These are phyloP conservation scores for Pterula multifida DNA, from an alignment of 1,284 basidiomycete species.

Conservation along the genomic window DNA sequence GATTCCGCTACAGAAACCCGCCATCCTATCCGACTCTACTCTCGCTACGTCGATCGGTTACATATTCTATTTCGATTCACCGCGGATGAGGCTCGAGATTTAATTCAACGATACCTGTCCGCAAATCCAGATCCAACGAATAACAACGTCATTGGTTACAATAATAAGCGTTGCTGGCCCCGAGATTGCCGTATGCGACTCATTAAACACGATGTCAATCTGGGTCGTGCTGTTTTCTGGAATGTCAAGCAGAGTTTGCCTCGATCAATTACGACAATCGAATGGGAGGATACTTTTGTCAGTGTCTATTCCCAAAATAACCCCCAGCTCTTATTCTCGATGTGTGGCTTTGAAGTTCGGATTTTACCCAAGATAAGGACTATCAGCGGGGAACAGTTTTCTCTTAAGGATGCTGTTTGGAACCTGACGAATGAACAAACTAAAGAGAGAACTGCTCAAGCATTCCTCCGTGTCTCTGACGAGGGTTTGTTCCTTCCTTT, in stretches of 20 bases:
- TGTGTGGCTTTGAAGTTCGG: slow-evolving; percentile 96
- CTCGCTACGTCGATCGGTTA: slow-evolving; percentile 86
- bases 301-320: slow-evolving; percentile 98
- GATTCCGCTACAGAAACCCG: slow-evolving; percentile 88
- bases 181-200: slow-evolving; percentile 97
- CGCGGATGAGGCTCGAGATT: slow-evolving; percentile 95
- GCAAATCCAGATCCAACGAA: slow-evolving; percentile 98
- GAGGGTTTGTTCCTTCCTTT: slow-evolving; percentile 40
- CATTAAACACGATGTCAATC: slow-evolving; percentile 99
- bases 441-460: slow-evolving; percentile 95
- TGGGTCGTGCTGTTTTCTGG: slow-evolving; percentile 98
- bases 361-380: slow-evolving; percentile 94
- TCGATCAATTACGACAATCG: slow-evolving; percentile 93
- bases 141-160: slow-evolving; percentile 98
- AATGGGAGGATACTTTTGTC: slow-evolving; percentile 96
- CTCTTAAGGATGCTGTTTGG: slow-evolving; percentile 95
- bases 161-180: slow-evolving; percentile 99
- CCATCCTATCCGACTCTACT: slow-evolving; percentile 91
- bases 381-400: slow-evolving; percentile 92
- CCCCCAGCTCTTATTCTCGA: slow-evolving; percentile 95
- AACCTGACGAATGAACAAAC: slow-evolving; percentile 92
- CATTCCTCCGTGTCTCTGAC: slow-evolving; percentile 94
- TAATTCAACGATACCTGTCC: slow-evolving; percentile 94
- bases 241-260: slow-evolving; percentile 98
- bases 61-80: slow-evolving; percentile 97